phyloP scores from a whole-genome alignment of 2,329 filamentous ascomycete species.

The Colletotrichum godetiae region DNA sequence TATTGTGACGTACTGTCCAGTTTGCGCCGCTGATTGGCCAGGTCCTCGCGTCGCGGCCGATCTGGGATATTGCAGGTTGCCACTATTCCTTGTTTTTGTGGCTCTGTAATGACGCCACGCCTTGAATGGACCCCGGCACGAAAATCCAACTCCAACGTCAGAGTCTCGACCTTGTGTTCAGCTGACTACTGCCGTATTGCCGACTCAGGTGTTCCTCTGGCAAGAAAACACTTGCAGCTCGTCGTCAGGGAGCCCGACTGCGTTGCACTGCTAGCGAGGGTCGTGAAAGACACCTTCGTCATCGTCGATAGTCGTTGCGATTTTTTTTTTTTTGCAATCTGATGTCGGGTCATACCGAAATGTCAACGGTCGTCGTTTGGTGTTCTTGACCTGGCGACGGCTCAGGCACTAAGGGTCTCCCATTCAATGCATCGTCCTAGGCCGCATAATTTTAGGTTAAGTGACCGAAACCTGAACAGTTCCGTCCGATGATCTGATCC shows the following conservation, averaged over 20 bases:
- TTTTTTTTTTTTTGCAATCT: neutral
- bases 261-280: constrained; percentile 7
- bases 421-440: constrained; percentile 13
- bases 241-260: constrained; percentile 5
- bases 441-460: constrained; percentile 12
- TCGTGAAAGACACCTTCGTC: constrained; percentile 17
- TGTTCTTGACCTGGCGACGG: neutral
- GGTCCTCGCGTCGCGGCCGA: constrained; percentile 15
- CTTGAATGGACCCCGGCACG: constrained; percentile 15
- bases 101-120: constrained; percentile 33
- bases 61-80: constrained; percentile 31
- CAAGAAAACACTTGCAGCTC: neutral
- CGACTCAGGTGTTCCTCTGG: constrained; percentile 14
- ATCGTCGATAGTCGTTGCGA: neutral
- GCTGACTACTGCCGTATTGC: constrained; percentile 25
- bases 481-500: constrained; percentile 17
- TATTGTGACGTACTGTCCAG: constrained; percentile 22
- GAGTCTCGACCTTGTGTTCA: neutral
- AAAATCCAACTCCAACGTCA: constrained; percentile 30
- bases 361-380: neutral
- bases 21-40: constrained; percentile 26
- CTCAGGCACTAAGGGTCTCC: neutral
- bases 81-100: constrained; percentile 33
- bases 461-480: constrained; percentile 19
- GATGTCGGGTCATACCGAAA: constrained; percentile 2